These are phyloP conservation scores for Pseudotsuga menziesii DNA, from an alignment of 75 land plant genomes.

Conservation along the genomic window DNA sequence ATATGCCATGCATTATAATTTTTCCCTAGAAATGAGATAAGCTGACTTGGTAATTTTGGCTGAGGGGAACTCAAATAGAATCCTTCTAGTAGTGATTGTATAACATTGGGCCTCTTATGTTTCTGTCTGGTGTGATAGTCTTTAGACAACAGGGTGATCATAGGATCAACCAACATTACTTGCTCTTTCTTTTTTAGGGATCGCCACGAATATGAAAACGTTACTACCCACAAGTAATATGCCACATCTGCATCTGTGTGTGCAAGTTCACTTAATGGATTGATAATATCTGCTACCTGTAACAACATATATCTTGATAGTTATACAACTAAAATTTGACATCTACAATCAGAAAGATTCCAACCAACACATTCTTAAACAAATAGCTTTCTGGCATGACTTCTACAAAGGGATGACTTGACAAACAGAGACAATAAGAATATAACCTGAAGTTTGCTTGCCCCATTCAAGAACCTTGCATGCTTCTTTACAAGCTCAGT, in stretches of 20 bases:
- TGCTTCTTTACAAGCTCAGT: conserved; percentile 70
- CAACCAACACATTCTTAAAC: background rate
- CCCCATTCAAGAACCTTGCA: conserved; percentile 69
- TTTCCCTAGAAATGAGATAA: conserved; percentile 94
- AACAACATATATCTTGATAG: conserved; percentile 1
- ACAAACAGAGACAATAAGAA: background rate
- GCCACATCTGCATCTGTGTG: conserved; percentile 91
- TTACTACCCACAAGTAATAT: conserved; percentile 95
- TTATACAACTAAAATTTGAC: background rate
- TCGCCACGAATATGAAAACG: conserved; percentile 95
- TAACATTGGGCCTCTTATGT: conserved; percentile 85
- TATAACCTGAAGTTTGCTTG: conserved; percentile 81
- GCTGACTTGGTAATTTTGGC: conserved; percentile 92
- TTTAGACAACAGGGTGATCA: conserved; percentile 82
- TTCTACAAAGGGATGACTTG: too few species aligned
- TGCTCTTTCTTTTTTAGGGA: conserved; percentile 80
- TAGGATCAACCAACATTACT: conserved; percentile 78
- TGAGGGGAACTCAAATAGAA: conserved; percentile 89
- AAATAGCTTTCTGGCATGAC: background rate
- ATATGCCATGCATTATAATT: conserved; percentile 98
- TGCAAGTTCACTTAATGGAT: conserved; percentile 83
- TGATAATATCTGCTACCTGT: conserved; percentile 84
- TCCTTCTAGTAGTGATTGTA: conserved; percentile 94
- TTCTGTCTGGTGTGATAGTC: conserved; percentile 94
- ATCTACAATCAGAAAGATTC: background rate